Conservation (phyloP, 805 yeast genomes). For the Schizosaccharomyces lindneri region DNA sequence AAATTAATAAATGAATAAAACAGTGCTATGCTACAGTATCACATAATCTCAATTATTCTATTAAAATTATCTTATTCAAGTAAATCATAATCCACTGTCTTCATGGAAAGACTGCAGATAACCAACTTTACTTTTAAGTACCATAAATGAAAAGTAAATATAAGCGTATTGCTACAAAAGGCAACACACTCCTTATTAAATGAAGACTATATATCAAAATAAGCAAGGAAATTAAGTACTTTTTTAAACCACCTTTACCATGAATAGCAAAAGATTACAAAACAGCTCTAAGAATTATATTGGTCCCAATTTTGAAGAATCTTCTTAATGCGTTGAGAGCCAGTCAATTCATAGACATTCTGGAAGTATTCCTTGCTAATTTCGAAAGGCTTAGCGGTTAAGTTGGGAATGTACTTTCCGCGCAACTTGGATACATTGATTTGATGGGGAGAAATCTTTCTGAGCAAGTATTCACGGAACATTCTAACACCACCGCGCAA, state of each 20-base stretch:
- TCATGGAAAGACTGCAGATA: too few relatives aligned
- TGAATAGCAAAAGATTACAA: too few relatives aligned
- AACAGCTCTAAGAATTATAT: slow-evolving; percentile 20
- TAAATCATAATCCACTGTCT: too few relatives aligned
- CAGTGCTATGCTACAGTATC: too few relatives aligned
- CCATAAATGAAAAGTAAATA: too few relatives aligned
- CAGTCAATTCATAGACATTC: slow-evolving; percentile 79
- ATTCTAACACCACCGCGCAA: slow-evolving; percentile 96
- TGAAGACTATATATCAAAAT: slow-evolving; percentile 1
- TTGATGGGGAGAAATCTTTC: slow-evolving; percentile 84
- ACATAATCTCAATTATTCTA: too few relatives aligned
- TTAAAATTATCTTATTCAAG: too few relatives aligned
- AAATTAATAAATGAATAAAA: too few relatives aligned
- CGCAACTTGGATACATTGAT: slow-evolving; percentile 83
- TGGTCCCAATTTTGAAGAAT: slow-evolving; percentile 90
- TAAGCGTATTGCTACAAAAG: too few relatives aligned
- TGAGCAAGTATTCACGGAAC: slow-evolving; percentile 87
- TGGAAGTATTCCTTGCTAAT: slow-evolving; percentile 92
- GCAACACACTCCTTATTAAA: slow-evolving; percentile 1
- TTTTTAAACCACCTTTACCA: too few relatives aligned
- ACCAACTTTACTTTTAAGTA: too few relatives aligned
- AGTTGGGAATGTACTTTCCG: slow-evolving; percentile 91
- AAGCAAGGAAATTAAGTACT: background rate
- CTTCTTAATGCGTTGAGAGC: slow-evolving; percentile 69
- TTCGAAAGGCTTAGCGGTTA: slow-evolving; percentile 92